Base-by-base conservation (phyloP, 257 asterid species). In the Solanum pimpinellifolium region DNA sequence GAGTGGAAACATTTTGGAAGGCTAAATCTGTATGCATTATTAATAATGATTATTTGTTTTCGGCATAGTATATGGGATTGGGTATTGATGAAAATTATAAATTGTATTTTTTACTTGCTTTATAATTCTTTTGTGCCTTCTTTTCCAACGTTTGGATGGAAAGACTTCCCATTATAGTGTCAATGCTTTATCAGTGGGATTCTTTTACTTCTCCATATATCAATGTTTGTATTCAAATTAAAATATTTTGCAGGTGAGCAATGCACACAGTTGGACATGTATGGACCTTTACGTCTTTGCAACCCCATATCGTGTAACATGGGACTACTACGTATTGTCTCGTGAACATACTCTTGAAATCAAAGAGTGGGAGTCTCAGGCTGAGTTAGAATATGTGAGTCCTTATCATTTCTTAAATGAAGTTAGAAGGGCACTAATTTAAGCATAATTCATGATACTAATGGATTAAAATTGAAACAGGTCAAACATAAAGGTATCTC, bases 231-330 rank as follows among this genome's bases (percentile, higher is more conserved):
- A 80, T 16, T 29, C 85, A 33, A 46, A 80, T 18, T 3, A 27
- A 44, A 80, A 80, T 3, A 9, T 4, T 87, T 46, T 91, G 41
- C 96, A 95, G 98, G 92, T 94, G 85, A 90, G 88, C 86, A 76
- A 94, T 6, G 96, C 98, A 7, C 98, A 94, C 89, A 96, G 97
- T 88, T 95, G 92, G 96, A 96, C 98, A 39, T 96, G 99, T 77
- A 93, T 95, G 96, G 99, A 96, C 90, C 91, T 96, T 47, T 96
- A 94, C 27, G 46, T 96, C 69, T 94, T 95, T 83, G 99, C 98
- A 47, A 96, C 98, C 41, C 98, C 99, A 16, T 94, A 90, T 88
- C 96, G 95, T 5, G 98, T 96, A 10, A 95, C 98, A n/a, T 95
- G 98, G 98, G 98, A 95, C 87, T 96, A 94, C 89, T 96, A 95